Conservation (phyloP, 176 grass and related monocot genomes). For the Aegilops sharonensis region DNA sequence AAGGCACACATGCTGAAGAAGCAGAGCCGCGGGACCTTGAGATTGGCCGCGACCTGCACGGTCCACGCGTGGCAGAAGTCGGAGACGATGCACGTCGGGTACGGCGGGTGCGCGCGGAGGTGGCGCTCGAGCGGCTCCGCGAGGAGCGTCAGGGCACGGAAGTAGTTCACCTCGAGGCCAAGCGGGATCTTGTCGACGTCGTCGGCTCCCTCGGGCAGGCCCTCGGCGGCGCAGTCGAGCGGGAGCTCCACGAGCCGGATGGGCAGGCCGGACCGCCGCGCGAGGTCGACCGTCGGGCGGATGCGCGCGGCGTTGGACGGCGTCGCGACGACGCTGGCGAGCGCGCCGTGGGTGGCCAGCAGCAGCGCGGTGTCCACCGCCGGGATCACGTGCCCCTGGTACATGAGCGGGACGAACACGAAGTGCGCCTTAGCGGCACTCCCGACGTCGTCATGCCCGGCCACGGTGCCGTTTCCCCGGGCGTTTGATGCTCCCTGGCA, state of each 20-base stretch:
- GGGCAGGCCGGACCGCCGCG: neutral
- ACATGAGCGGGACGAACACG: constrained; percentile 49
- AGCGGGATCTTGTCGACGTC: constrained; percentile 29
- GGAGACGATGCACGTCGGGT: constrained; percentile 57
- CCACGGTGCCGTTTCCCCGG: neutral
- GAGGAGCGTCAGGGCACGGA: constrained; percentile 17
- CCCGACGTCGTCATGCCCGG: neutral
- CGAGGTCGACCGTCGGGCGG: constrained; percentile 13
- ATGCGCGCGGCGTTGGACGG: constrained; percentile 24
- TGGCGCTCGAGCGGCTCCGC: constrained; percentile 21
- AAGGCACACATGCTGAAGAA: constrained; percentile 67
- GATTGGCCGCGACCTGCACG: constrained; percentile 29
- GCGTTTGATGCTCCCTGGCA: neutral
- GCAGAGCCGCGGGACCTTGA: constrained; percentile 38
- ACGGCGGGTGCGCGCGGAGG: constrained; percentile 27
- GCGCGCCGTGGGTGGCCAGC: constrained; percentile 39
- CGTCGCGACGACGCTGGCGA: constrained; percentile 49
- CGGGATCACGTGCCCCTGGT: constrained; percentile 55
- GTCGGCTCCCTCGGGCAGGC: constrained; percentile 21
- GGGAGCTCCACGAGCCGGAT: constrained; percentile 37
- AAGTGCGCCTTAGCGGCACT: constrained; percentile 43
- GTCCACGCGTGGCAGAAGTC: constrained; percentile 69
- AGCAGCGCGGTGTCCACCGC: constrained; percentile 46
- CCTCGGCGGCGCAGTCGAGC: constrained; percentile 28
- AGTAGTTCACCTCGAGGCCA: neutral